phyloP scores from a whole-genome alignment of 192 early-diverging fungal species.

The Coemansia sp. region DNA sequence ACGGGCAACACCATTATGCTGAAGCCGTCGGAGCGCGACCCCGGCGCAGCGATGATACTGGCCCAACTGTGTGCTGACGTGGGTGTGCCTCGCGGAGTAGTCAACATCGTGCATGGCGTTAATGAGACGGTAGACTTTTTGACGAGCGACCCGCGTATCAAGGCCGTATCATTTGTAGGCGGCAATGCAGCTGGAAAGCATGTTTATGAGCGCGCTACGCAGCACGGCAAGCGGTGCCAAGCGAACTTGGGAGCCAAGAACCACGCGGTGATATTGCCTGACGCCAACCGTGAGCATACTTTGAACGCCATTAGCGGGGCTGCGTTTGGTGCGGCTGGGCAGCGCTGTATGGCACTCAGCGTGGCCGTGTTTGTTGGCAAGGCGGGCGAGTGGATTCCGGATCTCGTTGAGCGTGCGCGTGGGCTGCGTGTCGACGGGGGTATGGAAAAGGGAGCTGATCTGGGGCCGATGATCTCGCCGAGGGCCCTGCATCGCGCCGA shows the following conservation, averaged over 20 bases:
- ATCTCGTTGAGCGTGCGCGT: constrained; percentile 85
- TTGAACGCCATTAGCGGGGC: constrained; percentile 90
- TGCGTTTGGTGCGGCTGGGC: constrained; percentile 97
- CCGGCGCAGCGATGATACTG: constrained; percentile 88
- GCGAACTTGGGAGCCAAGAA: constrained; percentile 98
- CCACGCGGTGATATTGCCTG: constrained; percentile 92
- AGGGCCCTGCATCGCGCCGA: constrained; percentile 76
- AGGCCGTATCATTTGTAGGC: constrained; percentile 95
- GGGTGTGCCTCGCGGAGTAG: constrained; percentile 86
- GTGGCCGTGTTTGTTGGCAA: constrained; percentile 90
- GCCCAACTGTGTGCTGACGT: constrained; percentile 85
- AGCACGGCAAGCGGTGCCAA: constrained; percentile 94
- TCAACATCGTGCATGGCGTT: constrained; percentile 92
- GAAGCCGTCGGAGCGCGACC: constrained; percentile 94
- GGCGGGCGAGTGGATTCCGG: constrained; percentile 80
- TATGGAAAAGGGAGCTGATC: constrained; percentile 80
- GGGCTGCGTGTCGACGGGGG: constrained; percentile 82
- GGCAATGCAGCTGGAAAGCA: constrained; percentile 86
- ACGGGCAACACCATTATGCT: constrained; percentile 89
- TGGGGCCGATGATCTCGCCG: constrained; percentile 88
- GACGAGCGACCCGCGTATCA: constrained; percentile 80
- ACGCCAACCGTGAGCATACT: constrained; percentile 94
- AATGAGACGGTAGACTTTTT: constrained; percentile 88
- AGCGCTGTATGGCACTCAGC: constrained; percentile 97
- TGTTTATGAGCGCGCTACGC: constrained; percentile 83